Base-by-base conservation (phyloP, 768 basidiomycete genomes). In the Trametes meyenii region DNA sequence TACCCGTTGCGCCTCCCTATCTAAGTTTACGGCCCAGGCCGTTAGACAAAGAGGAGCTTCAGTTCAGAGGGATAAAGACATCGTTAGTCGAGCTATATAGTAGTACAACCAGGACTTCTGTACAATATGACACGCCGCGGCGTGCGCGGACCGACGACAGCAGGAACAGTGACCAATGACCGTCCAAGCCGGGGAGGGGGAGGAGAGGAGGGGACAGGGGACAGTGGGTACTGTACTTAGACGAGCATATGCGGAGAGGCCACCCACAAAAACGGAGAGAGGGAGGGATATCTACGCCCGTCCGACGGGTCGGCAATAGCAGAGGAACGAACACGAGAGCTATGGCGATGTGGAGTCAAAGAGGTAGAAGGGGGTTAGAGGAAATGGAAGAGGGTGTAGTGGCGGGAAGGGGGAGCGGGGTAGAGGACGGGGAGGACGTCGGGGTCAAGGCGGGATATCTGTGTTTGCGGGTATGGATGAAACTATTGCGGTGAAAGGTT, bases 101-200 rank as follows among this genome's bases (percentile, higher is more conserved):
- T 58, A 58, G 57, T 58, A 58, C 57, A 58, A 58, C 57, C 49
- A 50, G 46, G n/a, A 17, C n/a, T 58, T 58, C 49, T 58, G 57
- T 58, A 58, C 57, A 58, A 58, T 58, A 58, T 50, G 40, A 23
- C 38, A 50, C 36, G 36, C 10, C 19, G 33, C 17, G 26, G 33
- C n/a, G 17, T 26, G 23, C 40, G 24, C 53, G 42, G 53, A 16
- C 16, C 53, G 40, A 42, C n/a, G 14, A n/a, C 40, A n/a, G 40
- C 40, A n/a, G 40, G 29, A 33, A 33, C 29, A 12, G 21, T 23
- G 21, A 23, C 36, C 51, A 38, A 58, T 40, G 33, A 24, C 46
- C 49, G 40, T 44, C 49, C 57, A 40, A 50, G 48, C 19, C 50
- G 45, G 21, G 23, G 45, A 44, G 16, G 5, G n/a, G n/a, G 43